phyloP scores from a whole-genome alignment of 306 rosid species.

The Datisca glomerata region DNA sequence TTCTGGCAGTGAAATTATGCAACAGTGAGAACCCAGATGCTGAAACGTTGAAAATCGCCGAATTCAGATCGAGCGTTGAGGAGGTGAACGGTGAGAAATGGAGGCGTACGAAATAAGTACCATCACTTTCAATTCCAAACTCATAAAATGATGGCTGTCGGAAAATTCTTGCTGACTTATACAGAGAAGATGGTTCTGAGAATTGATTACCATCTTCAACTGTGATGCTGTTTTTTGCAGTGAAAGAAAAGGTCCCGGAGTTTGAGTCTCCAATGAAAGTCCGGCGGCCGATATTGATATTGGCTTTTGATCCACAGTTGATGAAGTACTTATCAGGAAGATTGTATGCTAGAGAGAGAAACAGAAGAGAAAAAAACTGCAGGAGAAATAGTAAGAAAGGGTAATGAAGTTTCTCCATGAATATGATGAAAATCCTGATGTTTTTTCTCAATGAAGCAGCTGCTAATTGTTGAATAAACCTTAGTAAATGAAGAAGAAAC shows the following conservation, averaged over 20 bases:
- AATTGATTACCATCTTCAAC: neutral
- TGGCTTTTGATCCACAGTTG: slow-evolving; percentile 21
- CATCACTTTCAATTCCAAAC: slow-evolving; percentile 7
- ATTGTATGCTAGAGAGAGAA: slow-evolving; percentile 13
- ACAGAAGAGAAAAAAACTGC: slow-evolving; percentile 6
- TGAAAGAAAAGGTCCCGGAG: slow-evolving; percentile 1
- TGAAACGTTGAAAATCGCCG: slow-evolving; percentile 25
- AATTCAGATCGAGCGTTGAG: slow-evolving; percentile 10
- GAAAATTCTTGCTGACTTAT: slow-evolving; percentile 23
- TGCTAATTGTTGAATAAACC: too few relatives aligned
- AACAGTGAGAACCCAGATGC: slow-evolving; percentile 20
- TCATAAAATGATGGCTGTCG: slow-evolving; percentile 11
- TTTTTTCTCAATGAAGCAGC: too few relatives aligned
- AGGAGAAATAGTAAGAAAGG: neutral
- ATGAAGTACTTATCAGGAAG: slow-evolving; percentile 18
- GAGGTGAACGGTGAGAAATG: slow-evolving; percentile 31
- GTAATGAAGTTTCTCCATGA: too few relatives aligned
- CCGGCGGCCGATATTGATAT: neutral
- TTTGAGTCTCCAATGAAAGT: slow-evolving; percentile 22
- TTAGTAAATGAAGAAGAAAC: too few relatives aligned
- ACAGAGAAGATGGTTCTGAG: slow-evolving; percentile 4
- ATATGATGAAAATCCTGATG: too few relatives aligned
- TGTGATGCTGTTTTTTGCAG: neutral
- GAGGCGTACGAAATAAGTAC: slow-evolving; percentile 27
- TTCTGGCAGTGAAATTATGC: slow-evolving; percentile 15